phyloP scores from a whole-genome alignment of 257 asterid species.

The Asclepias syriaca region DNA sequence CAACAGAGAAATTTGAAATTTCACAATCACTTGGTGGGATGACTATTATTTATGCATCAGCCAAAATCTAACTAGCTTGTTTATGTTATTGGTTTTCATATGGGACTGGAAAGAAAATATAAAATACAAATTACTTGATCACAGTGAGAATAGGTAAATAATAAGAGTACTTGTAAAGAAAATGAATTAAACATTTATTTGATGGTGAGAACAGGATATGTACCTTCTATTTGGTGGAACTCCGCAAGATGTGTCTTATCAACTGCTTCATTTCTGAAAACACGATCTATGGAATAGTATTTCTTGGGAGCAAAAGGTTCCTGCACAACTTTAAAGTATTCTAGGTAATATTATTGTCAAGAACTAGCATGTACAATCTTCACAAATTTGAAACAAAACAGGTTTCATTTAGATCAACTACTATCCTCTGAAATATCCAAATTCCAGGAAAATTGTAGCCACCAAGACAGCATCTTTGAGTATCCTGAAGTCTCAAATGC shows the following conservation, averaged over 20 bases:
- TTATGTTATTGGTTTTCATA: not conserved
- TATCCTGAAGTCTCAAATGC: not conserved
- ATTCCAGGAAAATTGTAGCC: not conserved
- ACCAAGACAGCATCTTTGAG: not conserved
- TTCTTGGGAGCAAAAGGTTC: slow-evolving; percentile 75
- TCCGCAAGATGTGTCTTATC: slow-evolving; percentile 99
- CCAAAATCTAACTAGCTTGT: not conserved
- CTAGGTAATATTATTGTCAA: slow-evolving; percentile 13
- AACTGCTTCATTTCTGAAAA: slow-evolving; percentile 96
- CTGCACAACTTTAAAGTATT: slow-evolving; percentile 36
- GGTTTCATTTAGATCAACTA: not conserved
- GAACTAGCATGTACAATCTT: not conserved
- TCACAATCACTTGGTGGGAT: not conserved
- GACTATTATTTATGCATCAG: not conserved
- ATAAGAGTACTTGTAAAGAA: not conserved
- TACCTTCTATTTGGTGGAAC: slow-evolving; percentile 99
- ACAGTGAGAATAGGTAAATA: not conserved
- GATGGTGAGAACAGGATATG: slow-evolving; percentile 3
- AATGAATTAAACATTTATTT: not conserved
- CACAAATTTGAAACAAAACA: slow-evolving; percentile 5
- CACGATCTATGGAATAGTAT: slow-evolving; percentile 94
- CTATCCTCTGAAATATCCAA: not conserved
- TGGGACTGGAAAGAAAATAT: not conserved
- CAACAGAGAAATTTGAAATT: too few relatives aligned
- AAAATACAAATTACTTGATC: not conserved